A percentile compares a stretch with the other conserved stretches of the same genome.
phyloP scores from a whole-genome alignment of 2,329 filamentous ascomycete species.

The Pseudocercospora ulei region DNA sequence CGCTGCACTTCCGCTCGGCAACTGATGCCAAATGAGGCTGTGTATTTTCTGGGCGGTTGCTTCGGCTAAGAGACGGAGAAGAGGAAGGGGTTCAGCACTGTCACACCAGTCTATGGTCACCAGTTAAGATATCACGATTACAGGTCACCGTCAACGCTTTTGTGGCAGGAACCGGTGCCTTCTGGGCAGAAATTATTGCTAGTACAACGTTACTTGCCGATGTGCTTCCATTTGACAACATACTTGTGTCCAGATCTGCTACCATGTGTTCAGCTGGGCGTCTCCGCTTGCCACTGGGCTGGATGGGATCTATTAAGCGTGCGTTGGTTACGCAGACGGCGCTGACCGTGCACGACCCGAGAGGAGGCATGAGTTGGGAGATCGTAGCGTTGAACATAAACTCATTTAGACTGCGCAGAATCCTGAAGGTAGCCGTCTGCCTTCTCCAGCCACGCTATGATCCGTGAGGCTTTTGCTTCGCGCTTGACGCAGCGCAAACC shows the following conservation, averaged over 20 bases:
- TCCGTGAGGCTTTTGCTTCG: slow-evolving; percentile 22
- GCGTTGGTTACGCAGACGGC: neutral
- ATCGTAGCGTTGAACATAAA: slow-evolving; percentile 20
- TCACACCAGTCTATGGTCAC: too few relatives aligned
- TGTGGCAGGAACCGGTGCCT: too few relatives aligned
- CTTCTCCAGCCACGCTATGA: slow-evolving; percentile 24
- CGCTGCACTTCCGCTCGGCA: neutral
- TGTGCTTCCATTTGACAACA: slow-evolving; percentile 2
- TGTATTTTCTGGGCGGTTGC: neutral
- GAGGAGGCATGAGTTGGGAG: neutral
- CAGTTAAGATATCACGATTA: too few relatives aligned
- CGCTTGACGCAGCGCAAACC: slow-evolving; percentile 23
- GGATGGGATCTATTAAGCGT: neutral
- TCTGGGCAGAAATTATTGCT: neutral
- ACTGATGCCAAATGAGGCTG: neutral
- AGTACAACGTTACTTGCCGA: slow-evolving; percentile 1
- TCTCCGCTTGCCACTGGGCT: neutral
- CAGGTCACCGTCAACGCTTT: too few relatives aligned
- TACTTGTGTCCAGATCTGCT: slow-evolving; percentile 1
- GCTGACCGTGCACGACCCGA: neutral
- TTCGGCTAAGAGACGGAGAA: neutral
- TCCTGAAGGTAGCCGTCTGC: slow-evolving; percentile 22
- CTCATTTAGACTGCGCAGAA: slow-evolving; percentile 24
- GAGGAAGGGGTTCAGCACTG: too few relatives aligned
- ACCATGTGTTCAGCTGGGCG: neutral